phyloP scores from a whole-genome alignment of 768 basidiomycete genomes.

The Pholiota conissans region DNA sequence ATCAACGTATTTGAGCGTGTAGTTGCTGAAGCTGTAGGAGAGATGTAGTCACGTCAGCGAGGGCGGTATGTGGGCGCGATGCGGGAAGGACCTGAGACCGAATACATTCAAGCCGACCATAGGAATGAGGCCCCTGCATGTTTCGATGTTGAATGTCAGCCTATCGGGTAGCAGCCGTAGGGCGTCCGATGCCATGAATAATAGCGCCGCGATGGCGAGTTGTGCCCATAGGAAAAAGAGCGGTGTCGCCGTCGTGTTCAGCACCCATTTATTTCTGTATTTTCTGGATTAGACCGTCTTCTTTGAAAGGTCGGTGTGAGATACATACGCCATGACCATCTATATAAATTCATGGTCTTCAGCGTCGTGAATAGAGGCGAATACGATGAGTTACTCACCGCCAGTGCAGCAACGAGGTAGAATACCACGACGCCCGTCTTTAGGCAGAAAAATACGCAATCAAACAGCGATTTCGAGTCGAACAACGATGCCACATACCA shows the following conservation, averaged over 20 bases:
- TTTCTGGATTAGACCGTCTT: neutral
- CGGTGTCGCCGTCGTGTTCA: constrained; percentile 70
- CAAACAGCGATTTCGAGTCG: neutral
- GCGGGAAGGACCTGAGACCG: constrained; percentile 67
- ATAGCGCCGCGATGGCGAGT: constrained; percentile 73
- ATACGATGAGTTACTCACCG: constrained; percentile 52
- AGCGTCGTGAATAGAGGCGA: neutral
- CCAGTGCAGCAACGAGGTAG: constrained; percentile 86
- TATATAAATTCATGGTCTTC: constrained; percentile 25
- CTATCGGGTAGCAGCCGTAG: constrained; percentile 68
- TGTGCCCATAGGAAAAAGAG: constrained; percentile 88
- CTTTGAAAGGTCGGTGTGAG: neutral
- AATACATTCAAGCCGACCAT: constrained; percentile 79
- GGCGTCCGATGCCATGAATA: constrained; percentile 67
- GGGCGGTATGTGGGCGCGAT: neutral
- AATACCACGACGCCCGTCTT: constrained; percentile 79
- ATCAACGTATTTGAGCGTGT: constrained; percentile 90
- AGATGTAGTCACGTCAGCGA: neutral
- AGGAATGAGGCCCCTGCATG: constrained; percentile 72
- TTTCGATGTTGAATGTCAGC: constrained; percentile 59
- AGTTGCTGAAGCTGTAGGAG: constrained; percentile 76
- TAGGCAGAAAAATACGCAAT: neutral
- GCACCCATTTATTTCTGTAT: constrained; percentile 87
- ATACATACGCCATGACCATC: constrained; percentile 87
- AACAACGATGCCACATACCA: constrained; percentile 33